A percentile compares a stretch with the other conserved stretches of the same genome.
phyloP scores from a whole-genome alignment of 768 basidiomycete species.

The Rhizopogon salebrosus region DNA sequence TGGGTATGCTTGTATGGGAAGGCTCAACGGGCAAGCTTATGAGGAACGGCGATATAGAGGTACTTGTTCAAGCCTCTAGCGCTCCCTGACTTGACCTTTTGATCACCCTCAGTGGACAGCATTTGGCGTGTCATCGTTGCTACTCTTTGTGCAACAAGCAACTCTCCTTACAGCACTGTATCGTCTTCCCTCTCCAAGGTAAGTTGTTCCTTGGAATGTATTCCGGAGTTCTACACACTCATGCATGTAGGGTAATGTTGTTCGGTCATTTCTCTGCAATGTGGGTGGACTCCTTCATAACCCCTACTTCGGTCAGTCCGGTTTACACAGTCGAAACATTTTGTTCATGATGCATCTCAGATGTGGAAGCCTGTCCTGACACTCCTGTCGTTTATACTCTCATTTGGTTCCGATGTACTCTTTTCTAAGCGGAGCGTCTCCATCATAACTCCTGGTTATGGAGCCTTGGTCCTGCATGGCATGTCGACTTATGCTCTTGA shows the following conservation, averaged over 20 bases:
- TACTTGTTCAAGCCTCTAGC: constrained; percentile 25
- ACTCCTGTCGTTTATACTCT: constrained; percentile 43
- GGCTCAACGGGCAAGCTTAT: constrained; percentile 46
- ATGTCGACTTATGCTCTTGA: constrained; percentile 57
- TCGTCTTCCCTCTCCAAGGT: constrained; percentile 65
- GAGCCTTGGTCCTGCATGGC: constrained; percentile 55
- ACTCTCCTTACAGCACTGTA: constrained; percentile 65
- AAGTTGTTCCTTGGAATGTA: constrained; percentile 15
- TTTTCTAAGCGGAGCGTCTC: constrained; percentile 34
- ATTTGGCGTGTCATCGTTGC: constrained; percentile 58
- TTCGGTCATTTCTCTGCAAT: constrained; percentile 66
- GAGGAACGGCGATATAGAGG: constrained; percentile 56
- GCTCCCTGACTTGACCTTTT: constrained; percentile 1
- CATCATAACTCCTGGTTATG: constrained; percentile 57
- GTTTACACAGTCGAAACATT: background rate
- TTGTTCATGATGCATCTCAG: constrained; percentile 26
- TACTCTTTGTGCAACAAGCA: constrained; percentile 65
- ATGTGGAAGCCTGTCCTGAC: constrained; percentile 46
- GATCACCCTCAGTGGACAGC: constrained; percentile 56
- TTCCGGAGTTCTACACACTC: background rate
- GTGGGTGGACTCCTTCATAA: constrained; percentile 55
- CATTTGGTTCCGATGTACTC: constrained; percentile 51
- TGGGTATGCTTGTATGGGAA: constrained; percentile 61
- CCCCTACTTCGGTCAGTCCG: constrained; percentile 40
- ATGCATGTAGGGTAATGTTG: constrained; percentile 51